phyloP scores from a whole-genome alignment of 2,329 filamentous ascomycete genomes.

The Didymella keratinophila region DNA sequence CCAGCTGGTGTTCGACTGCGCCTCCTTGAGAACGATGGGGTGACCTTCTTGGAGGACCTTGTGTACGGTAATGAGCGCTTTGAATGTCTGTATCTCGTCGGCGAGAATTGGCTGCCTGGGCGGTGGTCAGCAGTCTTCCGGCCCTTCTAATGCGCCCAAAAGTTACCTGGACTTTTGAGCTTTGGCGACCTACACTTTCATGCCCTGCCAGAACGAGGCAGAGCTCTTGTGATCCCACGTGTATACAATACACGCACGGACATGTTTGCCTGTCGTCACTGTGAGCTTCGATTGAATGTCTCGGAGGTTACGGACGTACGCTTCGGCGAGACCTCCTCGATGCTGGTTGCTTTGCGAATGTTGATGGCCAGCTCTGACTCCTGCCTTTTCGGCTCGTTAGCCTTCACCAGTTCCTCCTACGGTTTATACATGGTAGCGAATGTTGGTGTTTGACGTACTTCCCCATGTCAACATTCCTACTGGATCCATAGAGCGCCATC shows the following conservation, averaged over 20 bases:
- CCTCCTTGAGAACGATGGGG: conserved; percentile 84
- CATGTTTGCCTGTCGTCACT: conserved; percentile 76
- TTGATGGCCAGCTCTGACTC: conserved; percentile 71
- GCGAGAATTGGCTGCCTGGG: conserved; percentile 91
- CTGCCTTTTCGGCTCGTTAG: conserved; percentile 53
- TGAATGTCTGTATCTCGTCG: conserved; percentile 99
- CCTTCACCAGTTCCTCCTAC: neutral
- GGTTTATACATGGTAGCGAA: neutral
- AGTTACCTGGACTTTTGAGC: neutral
- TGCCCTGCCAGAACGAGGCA: conserved; percentile 92
- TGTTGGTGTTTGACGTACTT: conserved; percentile 56
- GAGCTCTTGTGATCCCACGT: conserved; percentile 99
- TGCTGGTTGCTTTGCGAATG: conserved; percentile 72
- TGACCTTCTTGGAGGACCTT: conserved; percentile 98
- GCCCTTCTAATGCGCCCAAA: neutral
- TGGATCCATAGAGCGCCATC: conserved; percentile 54
- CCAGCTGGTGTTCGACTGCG: conserved; percentile 87
- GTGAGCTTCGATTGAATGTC: conserved; percentile 40
- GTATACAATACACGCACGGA: conserved; percentile 96
- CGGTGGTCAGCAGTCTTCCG: conserved; percentile 24
- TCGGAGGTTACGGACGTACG: conserved; percentile 54
- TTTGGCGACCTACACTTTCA: conserved; percentile 81
- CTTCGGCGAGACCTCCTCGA: conserved; percentile 73
- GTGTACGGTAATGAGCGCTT: conserved; percentile 95
- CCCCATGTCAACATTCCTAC: conserved; percentile 67